Evolutionary conservation across 2,329 filamentous ascomycete genomes (phyloP), one percentile per base, ranked within the genome.

Genomic region (Rhinocladiella similis): DNA sequence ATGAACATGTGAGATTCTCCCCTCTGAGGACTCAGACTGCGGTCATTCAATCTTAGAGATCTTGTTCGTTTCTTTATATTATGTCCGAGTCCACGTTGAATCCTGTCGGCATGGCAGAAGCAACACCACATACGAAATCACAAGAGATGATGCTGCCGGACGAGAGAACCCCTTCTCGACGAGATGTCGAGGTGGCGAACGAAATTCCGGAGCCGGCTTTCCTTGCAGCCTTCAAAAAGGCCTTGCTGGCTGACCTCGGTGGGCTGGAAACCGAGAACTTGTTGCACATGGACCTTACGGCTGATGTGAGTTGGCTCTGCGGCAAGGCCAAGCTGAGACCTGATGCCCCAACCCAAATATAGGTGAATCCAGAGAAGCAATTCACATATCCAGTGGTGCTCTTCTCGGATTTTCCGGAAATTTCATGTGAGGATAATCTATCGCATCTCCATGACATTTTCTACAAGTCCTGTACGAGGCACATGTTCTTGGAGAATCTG

Each of bases 311-410:
- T 43, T n/a, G 20, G 7, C 12, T 19, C 14, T 3, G 18, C 41
- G 5, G 14, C 14, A 14, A 7, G n/a, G n/a, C n/a, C 36, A 16
- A 12, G 41, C 19, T 12, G 36, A 36, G 20, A n/a, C 38, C 41
- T 52, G 25, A 52, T n/a, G n/a, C n/a, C n/a, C n/a, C n/a, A n/a
- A n/a, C n/a, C n/a, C 16, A 19, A 19, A 35, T 22, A 39, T 9
- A 13, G n/a, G 13, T 7, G 36, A 33, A 54, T 45, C 25, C 52
- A 16, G 45, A 22, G 36, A 47, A 25, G 29, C 20, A 18, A 20
- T 57, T 54, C 27, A 57, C 55, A n/a, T 57, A 57, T 50, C 55
- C 55, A 20, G 46, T 57, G 50, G 45, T 42, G 3, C 38, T 57
- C 25, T 27, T 57, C 25, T 53, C 50, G 13, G 47, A 57, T 22